These are phyloP conservation scores for Saccharomycopsis babjevae DNA, from an alignment of 805 yeast genomes.

Conservation along the genomic window DNA sequence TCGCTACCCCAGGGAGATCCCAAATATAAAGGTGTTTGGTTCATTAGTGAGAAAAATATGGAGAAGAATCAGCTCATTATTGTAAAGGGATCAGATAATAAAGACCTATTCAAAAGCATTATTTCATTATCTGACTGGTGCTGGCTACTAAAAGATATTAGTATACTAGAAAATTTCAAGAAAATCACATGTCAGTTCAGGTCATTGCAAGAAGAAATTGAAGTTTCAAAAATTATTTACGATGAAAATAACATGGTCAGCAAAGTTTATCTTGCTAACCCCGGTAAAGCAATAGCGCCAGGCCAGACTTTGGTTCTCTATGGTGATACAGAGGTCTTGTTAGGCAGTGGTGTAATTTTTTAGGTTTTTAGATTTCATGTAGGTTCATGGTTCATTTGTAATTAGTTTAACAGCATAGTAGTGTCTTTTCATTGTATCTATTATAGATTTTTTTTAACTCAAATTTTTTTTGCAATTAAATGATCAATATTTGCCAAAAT, in stretches of 20 bases:
- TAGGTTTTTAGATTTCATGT: too few species aligned
- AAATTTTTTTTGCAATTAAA: too few species aligned
- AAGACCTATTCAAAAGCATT: slow-evolving; percentile 37
- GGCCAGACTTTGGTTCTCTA: slow-evolving; percentile 83
- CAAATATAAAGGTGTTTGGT: slow-evolving; percentile 70
- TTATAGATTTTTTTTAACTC: too few species aligned
- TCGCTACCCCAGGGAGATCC: slow-evolving; percentile 89
- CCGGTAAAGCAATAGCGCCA: slow-evolving; percentile 70
- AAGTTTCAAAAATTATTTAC: slow-evolving; percentile 25
- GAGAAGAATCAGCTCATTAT: slow-evolving; percentile 67
- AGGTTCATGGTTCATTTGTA: too few species aligned
- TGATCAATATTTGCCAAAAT: too few species aligned
- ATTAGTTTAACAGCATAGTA: too few species aligned
- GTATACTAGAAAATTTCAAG: slow-evolving; percentile 8
- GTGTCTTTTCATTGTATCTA: too few species aligned
- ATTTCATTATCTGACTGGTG: slow-evolving; percentile 33
- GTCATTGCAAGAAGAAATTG: slow-evolving; percentile 56
- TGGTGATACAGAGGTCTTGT: slow-evolving; percentile 42
- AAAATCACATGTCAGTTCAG: slow-evolving; percentile 50
- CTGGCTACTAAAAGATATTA: slow-evolving; percentile 33
- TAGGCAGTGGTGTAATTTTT: slow-evolving; percentile 50
- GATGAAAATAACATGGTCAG: slow-evolving; percentile 12
- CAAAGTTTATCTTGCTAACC: slow-evolving; percentile 31
- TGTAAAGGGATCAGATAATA: slow-evolving; percentile 57
- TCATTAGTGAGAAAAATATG: slow-evolving; percentile 59